Base-by-base conservation (phyloP, 129 eudicot genomes). In the Chrysanthemum makinoi region DNA sequence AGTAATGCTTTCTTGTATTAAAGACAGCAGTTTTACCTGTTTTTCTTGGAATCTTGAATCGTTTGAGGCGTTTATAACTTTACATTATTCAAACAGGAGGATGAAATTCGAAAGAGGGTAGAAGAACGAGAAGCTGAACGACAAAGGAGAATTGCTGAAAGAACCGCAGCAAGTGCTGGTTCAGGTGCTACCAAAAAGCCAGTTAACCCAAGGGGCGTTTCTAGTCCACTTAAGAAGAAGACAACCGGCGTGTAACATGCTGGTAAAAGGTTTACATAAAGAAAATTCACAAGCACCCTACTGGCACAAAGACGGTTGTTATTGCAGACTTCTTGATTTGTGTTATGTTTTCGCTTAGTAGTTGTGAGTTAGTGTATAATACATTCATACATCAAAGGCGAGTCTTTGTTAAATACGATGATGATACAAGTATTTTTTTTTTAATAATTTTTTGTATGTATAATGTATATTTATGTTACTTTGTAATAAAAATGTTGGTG, bases 141-240 rank as follows among this genome's bases (percentile, higher is more conserved):
- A 18, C 97, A 94, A 70, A 90, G 81, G 79, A 83, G 99, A 77
- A 95, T 90, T 17, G 96, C 99, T 52, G 99, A 95, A 84, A 88
- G 96, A 79, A 82, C 83, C 46, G 90, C 93, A 65, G 84, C 88
- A n/a, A 76, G 70, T 18, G 52, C 76, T 12, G 75, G 57, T 35
- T 44, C 75, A 39, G 57, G 72, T 58, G 57, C 75, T 66, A 62
- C 59, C 35, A 59, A 68, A 66, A 70, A 77, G 51, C 77, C 67
- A 2, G 52, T 76, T 73, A 62, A 16, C 70, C 59, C 50, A 50
- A 72, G 30, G 77, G 77, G 69, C 57, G 17, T 50, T 22, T 63
- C 72, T 16, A 8, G 68, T 51, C 74, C 61, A 35, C 73, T 66
- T 51, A 71, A 74, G 68, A 78, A 82, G 46, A 72, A 81, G 73